Evolutionary conservation across 208 protist genomes (phyloP).

Genomic region (Trichomonas tenax): DNA sequence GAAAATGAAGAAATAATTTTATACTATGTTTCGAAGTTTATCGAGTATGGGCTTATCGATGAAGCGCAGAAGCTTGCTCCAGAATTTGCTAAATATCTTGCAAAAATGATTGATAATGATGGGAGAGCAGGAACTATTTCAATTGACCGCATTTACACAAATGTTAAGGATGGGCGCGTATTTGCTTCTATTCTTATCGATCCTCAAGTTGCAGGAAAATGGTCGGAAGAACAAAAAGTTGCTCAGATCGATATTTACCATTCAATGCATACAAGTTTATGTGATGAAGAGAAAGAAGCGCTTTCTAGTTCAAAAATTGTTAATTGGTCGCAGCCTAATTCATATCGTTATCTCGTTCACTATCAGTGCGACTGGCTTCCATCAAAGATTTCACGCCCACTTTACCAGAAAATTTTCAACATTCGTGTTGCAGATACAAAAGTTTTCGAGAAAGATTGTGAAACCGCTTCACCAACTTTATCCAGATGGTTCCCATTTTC

Average conservation of each 20-base stretch:
- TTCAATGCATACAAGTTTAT: not conserved
- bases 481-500: not conserved
- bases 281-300: not conserved
- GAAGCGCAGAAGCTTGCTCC: not conserved
- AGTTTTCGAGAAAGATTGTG: not conserved
- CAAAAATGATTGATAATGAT: not conserved
- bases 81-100: not conserved
- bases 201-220: not conserved
- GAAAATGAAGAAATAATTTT: not conserved
- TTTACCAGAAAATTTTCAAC: not conserved
- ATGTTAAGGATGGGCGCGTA: not conserved
- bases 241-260: not conserved
- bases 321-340: not conserved
- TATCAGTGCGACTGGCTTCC: not conserved
- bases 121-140: not conserved
- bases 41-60: not conserved
- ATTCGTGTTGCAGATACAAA: not conserved
- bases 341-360: not conserved
- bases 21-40: not conserved
- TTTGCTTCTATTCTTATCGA: not conserved
- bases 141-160: not conserved
- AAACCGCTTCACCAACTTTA: not conserved
- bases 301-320: not conserved
- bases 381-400: not conserved
- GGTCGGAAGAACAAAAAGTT: not conserved